These are phyloP conservation scores for Metschnikowia bowlesiae DNA, from an alignment of 805 yeast genomes.

Conservation along the genomic window DNA sequence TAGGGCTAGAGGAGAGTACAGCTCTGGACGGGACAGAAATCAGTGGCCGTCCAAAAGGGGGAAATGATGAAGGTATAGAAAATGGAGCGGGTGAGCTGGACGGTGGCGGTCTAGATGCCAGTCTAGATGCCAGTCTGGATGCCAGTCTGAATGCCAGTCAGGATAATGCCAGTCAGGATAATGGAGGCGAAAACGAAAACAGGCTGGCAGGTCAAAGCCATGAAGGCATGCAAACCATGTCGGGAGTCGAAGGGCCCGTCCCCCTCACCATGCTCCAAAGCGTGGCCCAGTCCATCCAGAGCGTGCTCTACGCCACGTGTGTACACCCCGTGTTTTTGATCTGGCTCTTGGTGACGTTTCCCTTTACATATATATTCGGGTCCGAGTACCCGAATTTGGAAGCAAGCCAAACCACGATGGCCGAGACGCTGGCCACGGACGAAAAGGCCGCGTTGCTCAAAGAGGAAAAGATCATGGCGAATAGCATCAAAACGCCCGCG, in stretches of 20 bases:
- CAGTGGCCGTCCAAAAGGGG: not conserved
- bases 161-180: too few species aligned
- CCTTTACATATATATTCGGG: slow-evolving; percentile 42
- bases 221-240: not conserved
- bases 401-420: slow-evolving; percentile 1
- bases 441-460: slow-evolving; percentile 36
- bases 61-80: not conserved
- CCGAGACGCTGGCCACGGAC: slow-evolving; percentile 15
- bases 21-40: too few species aligned
- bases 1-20: not conserved
- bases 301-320: slow-evolving; percentile 45
- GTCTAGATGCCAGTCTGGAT: too few species aligned
- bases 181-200: too few species aligned
- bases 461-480: slow-evolving; percentile 38
- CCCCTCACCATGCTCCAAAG: not conserved
- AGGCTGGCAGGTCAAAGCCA: not conserved
- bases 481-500: slow-evolving; percentile 39
- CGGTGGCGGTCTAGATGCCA: too few species aligned
- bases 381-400: slow-evolving; percentile 10
- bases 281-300: not conserved
- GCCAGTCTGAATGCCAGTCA: too few species aligned
- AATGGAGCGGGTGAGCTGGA: not conserved
- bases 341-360: slow-evolving; percentile 54
- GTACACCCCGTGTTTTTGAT: slow-evolving; percentile 48
- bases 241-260: not conserved